These are phyloP conservation scores for Mycothermus thermophilus DNA, from an alignment of 495 filamentous ascomycete species.

Conservation along the genomic window DNA sequence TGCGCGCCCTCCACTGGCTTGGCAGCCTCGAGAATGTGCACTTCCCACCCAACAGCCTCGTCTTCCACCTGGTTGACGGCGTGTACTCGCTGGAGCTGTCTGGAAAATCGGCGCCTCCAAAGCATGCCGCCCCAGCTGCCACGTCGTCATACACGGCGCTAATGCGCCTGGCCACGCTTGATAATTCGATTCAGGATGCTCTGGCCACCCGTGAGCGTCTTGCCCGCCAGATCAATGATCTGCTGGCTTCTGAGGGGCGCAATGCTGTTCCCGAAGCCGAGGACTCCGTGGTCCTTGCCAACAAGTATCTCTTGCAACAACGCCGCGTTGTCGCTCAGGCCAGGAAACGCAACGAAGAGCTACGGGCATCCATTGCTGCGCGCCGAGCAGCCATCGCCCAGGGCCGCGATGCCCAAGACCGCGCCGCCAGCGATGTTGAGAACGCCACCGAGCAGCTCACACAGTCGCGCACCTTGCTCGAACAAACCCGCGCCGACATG, in stretches of 20 bases:
- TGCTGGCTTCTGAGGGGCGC: constrained; percentile 40
- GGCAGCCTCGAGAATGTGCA: constrained; percentile 66
- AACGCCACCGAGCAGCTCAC: constrained; percentile 46
- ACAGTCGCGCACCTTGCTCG: constrained; percentile 38
- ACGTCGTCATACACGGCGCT: constrained; percentile 85
- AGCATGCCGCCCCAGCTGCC: constrained; percentile 27
- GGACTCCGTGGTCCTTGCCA: constrained; percentile 46
- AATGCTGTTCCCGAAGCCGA: constrained; percentile 47
- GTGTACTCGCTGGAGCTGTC: constrained; percentile 56
- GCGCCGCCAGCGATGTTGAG: constrained; percentile 39
- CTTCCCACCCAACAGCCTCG: constrained; percentile 69
- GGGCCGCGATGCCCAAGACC: constrained; percentile 45
- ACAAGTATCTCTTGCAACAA: constrained; percentile 48
- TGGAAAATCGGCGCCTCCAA: constrained; percentile 30
- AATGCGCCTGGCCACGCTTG: constrained; percentile 77
- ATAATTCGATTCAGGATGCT: constrained; percentile 87
- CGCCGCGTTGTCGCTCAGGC: constrained; percentile 48
- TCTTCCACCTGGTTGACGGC: constrained; percentile 82
- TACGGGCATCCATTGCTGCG: constrained; percentile 49
- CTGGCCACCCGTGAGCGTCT: constrained; percentile 61
- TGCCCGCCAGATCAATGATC: constrained; percentile 58
- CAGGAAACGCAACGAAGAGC: constrained; percentile 43
- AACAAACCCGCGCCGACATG: constrained; percentile 45
- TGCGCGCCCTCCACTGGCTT: constrained; percentile 66
- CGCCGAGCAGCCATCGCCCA: constrained; percentile 51